Conservation (phyloP, 2,329 filamentous ascomycete genomes). For the Aspergillus sp. region DNA sequence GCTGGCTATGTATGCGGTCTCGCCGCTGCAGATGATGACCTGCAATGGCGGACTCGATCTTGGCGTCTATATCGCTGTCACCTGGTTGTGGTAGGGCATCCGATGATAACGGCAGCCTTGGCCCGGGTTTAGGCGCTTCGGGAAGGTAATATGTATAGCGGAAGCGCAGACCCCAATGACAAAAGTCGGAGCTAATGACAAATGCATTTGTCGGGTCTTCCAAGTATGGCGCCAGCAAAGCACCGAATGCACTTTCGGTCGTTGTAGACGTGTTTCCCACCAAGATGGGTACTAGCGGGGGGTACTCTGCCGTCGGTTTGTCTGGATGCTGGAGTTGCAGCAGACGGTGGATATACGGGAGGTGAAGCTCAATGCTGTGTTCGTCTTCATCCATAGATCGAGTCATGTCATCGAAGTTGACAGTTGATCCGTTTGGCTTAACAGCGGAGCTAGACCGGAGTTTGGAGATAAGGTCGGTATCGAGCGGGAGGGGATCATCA, state of each 20-base stretch:
- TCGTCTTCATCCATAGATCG: conserved; percentile 73
- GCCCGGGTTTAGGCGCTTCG: conserved; percentile 45
- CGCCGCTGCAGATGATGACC: conserved; percentile 36
- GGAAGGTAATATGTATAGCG: conserved; percentile 79
- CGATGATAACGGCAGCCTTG: conserved; percentile 44
- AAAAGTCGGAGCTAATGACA: conserved; percentile 93
- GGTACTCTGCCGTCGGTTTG: conserved; percentile 60
- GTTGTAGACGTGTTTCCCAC: conserved; percentile 72
- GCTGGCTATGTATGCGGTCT: conserved; percentile 38
- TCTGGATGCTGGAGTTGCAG: conserved; percentile 59
- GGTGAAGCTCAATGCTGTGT: conserved; percentile 95
- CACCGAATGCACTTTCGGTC: conserved; percentile 71
- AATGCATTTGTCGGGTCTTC: conserved; percentile 75
- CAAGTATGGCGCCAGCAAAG: conserved; percentile 77
- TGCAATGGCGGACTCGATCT: conserved; percentile 34
- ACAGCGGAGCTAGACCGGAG: conserved; percentile 37
- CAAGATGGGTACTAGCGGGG: conserved; percentile 81
- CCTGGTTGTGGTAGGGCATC: conserved; percentile 48
- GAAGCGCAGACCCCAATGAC: conserved; percentile 90
- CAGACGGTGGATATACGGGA: conserved; percentile 89
- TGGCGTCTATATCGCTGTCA: conserved; percentile 31
- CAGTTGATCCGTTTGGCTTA: conserved; percentile 36
- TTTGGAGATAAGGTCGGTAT: conserved; percentile 47
- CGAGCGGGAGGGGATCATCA: conserved; percentile 48
- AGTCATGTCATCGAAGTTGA: conserved; percentile 61